Percentiles rank a stretch among this genome's conserved stretches.
These are phyloP conservation scores for Syzygium aromaticum DNA, from an alignment of 345 rosid species.

Conservation along the genomic window DNA sequence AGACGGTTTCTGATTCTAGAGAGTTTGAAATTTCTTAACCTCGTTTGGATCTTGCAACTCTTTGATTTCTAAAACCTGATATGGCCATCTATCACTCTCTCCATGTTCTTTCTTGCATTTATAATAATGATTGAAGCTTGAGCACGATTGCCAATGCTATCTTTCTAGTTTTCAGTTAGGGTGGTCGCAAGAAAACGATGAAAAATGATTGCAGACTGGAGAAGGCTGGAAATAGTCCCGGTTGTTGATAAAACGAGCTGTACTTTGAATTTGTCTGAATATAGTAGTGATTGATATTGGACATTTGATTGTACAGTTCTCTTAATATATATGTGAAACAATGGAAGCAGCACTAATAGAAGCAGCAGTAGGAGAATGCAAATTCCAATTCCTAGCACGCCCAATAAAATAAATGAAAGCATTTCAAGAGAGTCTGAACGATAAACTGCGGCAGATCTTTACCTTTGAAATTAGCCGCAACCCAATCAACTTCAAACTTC, in stretches of 20 bases:
- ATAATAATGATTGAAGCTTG: background rate
- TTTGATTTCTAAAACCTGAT: background rate
- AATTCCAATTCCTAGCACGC: background rate
- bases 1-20: background rate
- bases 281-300: background rate
- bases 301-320: background rate
- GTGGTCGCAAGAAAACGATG: too few relatives aligned
- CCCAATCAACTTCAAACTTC: background rate
- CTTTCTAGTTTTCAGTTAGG: too few relatives aligned
- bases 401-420: background rate
- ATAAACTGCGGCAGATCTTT: background rate
- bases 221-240: background rate
- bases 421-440: background rate
- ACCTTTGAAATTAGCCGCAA: background rate
- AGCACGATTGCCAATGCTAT: background rate
- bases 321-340: background rate
- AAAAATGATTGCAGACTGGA: too few relatives aligned
- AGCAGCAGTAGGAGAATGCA: background rate
- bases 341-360: background rate
- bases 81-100: background rate
- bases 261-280: background rate
- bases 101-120: background rate
- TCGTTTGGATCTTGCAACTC: background rate
- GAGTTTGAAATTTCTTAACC: background rate
- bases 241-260: background rate